Evolutionary conservation across 805 yeast genomes (phyloP).

Genomic region (Spathaspora hagerdaliae): DNA sequence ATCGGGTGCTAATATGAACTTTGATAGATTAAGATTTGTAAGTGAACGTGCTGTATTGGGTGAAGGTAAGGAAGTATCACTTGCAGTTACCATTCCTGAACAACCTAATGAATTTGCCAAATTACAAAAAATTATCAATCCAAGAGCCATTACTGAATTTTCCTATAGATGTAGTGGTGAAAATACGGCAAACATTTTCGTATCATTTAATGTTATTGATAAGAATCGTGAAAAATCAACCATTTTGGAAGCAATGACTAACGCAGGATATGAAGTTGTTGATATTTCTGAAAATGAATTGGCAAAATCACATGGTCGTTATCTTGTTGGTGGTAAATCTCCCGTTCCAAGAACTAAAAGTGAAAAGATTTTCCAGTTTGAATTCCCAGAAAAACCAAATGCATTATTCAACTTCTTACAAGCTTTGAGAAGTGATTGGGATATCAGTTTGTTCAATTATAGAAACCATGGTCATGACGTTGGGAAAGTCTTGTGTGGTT

Average conservation of each 20-base stretch:
- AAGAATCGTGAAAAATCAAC: constrained; percentile 67
- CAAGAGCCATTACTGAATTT: constrained; percentile 91
- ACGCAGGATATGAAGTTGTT: constrained; percentile 51
- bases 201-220: constrained; percentile 81
- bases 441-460: constrained; percentile 90
- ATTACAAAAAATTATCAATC: constrained; percentile 73
- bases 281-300: constrained; percentile 91
- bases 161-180: constrained; percentile 70
- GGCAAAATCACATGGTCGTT: constrained; percentile 95
- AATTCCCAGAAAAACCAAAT: constrained; percentile 97
- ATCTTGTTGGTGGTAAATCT: constrained; percentile 85
- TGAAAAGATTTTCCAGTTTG: constrained; percentile 80
- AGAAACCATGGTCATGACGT: constrained; percentile 96
- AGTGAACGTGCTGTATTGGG: constrained; percentile 98
- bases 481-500: constrained; percentile 91
- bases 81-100: constrained; percentile 89
- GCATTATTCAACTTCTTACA: constrained; percentile 80
- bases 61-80: constrained; percentile 93
- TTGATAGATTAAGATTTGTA: constrained; percentile 92
- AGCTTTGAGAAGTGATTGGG: constrained; percentile 76
- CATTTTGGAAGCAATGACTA: constrained; percentile 55
- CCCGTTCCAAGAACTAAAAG: constrained; percentile 46
- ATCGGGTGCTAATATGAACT: constrained; percentile 98
- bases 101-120: constrained; percentile 83
- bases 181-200: constrained; percentile 70